These are phyloP conservation scores for Pseudogymnoascus destructans DNA, from an alignment of 2,329 filamentous ascomycete genomes.

Conservation along the genomic window DNA sequence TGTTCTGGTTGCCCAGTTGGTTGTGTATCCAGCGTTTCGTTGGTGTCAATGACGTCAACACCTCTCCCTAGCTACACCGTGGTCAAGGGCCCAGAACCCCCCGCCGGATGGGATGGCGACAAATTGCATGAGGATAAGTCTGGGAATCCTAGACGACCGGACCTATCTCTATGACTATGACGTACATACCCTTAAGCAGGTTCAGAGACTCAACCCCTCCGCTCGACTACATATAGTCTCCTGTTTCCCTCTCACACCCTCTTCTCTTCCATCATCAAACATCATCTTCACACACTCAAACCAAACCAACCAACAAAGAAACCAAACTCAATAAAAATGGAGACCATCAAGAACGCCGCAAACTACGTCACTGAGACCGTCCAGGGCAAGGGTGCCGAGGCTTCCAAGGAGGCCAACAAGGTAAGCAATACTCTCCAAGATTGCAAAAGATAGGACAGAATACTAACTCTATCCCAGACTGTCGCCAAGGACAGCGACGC, in stretches of 20 bases:
- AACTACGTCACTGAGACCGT: conserved; percentile 44
- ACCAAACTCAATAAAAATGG: conserved; percentile 24
- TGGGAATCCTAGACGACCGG: background rate
- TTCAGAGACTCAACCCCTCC: background rate
- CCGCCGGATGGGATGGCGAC: background rate
- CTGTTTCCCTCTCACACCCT: conserved; percentile 10
- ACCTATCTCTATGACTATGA: background rate
- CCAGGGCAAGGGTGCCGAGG: conserved; percentile 34
- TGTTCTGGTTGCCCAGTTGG: background rate
- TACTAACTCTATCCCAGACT: conserved; percentile 19
- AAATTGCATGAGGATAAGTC: background rate
- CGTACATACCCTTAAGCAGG: conserved; percentile 1
- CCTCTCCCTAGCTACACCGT: background rate
- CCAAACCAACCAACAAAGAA: conserved; percentile 11
- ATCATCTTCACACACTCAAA: conserved; percentile 16
- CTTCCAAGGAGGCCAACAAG: conserved; percentile 48
- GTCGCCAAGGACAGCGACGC: conserved; percentile 39
- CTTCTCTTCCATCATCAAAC: conserved; percentile 13
- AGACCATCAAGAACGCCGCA: conserved; percentile 34
- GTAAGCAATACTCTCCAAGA: conserved; percentile 19
- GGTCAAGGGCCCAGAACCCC: background rate
- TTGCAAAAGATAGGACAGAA: background rate
- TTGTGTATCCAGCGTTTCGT: background rate
- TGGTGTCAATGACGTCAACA: background rate
- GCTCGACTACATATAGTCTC: conserved; percentile 9